Base-by-base conservation (phyloP, 2,329 filamentous ascomycete genomes). In the Cercospora zeina region DNA sequence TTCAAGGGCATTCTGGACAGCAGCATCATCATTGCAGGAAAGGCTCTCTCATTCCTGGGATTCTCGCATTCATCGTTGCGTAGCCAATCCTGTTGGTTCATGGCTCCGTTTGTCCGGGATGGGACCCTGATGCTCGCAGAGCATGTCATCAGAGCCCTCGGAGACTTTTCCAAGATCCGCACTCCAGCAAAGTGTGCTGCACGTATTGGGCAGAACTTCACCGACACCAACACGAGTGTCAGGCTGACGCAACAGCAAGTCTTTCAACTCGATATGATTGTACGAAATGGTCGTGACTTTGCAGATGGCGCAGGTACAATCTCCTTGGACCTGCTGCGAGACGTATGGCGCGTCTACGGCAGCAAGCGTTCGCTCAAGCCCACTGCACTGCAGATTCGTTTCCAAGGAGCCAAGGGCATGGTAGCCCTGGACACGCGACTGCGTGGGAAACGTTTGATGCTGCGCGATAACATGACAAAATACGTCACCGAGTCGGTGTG, bases 291-390 rank as follows among this genome's bases (percentile, higher is more conserved):
- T 0, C 81, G 86, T 4, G 81, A 87, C 0, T 96, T 95, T 72
- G 92, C 88, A 63, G 91, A 95, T 70, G 91, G 91, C 1, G 88
- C 90, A 1, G 91, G 91, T 0, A 91, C 86, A 0, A 84, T 95
- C 4, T 93, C 90, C 0, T 70, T 68, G 10, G 78, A 78, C 0
- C 79, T 91, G 0, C 76, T 89, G 54, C 73, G 82, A 13, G 79
- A 79, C n/a, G 83, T 93, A 2, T 88, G 86, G 81, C 73, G 77
- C 1, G 70, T 76, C 4, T 75, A 89, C 58, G 81, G 84, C 0
- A 72, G 75, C 33, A 76, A 76, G 24, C 78, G 74, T 27, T 65
- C 78, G 36, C 70, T 77, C 0, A 77, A 78, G 2, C 85, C 89
- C 0, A 89, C 87, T 0, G 86, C 85, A 54, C 85, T 91, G 50